Percentiles rank a stretch among this genome's conserved stretches.
Evolutionary conservation across 2,329 filamentous ascomycete genomes (phyloP).

Genomic region (Xylaria sp.): DNA sequence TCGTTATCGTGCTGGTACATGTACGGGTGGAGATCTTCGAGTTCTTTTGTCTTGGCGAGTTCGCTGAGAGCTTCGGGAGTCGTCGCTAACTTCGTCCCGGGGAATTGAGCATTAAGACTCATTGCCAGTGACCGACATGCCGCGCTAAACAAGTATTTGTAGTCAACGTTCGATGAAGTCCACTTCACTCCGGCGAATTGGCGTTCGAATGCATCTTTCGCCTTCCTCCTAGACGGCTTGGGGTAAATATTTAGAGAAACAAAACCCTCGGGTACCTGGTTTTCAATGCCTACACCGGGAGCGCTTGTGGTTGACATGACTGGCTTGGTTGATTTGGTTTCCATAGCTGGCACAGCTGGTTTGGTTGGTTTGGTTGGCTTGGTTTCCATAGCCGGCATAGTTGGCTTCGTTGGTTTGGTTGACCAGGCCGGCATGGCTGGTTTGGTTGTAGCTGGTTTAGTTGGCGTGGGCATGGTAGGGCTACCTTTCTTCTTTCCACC

Average conservation of each 20-base stretch:
- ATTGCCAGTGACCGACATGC: neutral
- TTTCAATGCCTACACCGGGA: neutral
- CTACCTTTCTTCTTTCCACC: no score
- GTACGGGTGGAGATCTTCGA: neutral
- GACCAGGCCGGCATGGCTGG: no score
- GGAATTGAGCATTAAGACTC: slow-evolving; percentile 25
- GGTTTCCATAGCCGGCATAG: no score
- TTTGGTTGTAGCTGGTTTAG: neutral
- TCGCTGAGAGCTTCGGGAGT: neutral
- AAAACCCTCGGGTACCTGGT: no score
- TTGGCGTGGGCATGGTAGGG: neutral
- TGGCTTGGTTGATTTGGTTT: neutral
- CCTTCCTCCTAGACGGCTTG: neutral
- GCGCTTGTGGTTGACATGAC: neutral
- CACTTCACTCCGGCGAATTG: slow-evolving; percentile 10
- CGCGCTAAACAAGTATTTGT: neutral
- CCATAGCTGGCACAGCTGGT: no score
- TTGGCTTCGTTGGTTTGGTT: neutral
- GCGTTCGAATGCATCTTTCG: neutral
- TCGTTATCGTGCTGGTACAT: neutral
- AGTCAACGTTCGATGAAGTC: neutral
- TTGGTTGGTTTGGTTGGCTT: neutral
- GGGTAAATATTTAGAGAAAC: neutral
- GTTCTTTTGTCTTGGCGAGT: neutral
- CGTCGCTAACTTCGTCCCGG: neutral